phyloP scores from a whole-genome alignment of 2,329 filamentous ascomycete genomes.

The Cytospora paraplurivora region DNA sequence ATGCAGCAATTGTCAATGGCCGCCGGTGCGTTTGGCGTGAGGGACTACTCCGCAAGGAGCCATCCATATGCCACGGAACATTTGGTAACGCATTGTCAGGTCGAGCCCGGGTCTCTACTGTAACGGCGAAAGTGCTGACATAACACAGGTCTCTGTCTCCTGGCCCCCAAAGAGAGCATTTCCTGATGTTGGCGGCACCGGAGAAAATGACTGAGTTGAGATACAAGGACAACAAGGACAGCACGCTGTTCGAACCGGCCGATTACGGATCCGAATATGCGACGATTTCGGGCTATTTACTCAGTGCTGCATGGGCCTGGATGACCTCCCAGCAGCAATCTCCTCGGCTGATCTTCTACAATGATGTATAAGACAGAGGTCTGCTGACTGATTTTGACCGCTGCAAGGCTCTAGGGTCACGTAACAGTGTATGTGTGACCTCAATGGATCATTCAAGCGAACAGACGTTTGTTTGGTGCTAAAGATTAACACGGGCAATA shows the following conservation, averaged over 20 bases:
- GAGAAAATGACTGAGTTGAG: constrained; percentile 50
- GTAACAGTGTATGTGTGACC: neutral
- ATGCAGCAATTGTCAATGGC: constrained; percentile 49
- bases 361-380: constrained; percentile 32
- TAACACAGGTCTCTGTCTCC: constrained; percentile 28
- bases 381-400: neutral
- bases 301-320: constrained; percentile 36
- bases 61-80: constrained; percentile 62
- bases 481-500: constrained; percentile 2
- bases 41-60: constrained; percentile 61
- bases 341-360: constrained; percentile 33
- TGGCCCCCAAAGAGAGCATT: constrained; percentile 46
- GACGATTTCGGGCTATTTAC: constrained; percentile 33
- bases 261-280: constrained; percentile 36
- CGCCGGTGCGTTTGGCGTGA: constrained; percentile 53
- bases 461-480: constrained; percentile 7
- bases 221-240: constrained; percentile 28
- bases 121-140: neutral
- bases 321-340: constrained; percentile 29
- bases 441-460: neutral
- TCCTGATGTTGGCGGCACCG: constrained; percentile 57
- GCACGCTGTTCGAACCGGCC: constrained; percentile 33
- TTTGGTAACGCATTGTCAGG: constrained; percentile 59
- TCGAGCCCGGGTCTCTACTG: constrained; percentile 37
- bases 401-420: neutral